These are phyloP conservation scores for Cercospora beticola DNA, from an alignment of 2,329 filamentous ascomycete species.

Conservation along the genomic window DNA sequence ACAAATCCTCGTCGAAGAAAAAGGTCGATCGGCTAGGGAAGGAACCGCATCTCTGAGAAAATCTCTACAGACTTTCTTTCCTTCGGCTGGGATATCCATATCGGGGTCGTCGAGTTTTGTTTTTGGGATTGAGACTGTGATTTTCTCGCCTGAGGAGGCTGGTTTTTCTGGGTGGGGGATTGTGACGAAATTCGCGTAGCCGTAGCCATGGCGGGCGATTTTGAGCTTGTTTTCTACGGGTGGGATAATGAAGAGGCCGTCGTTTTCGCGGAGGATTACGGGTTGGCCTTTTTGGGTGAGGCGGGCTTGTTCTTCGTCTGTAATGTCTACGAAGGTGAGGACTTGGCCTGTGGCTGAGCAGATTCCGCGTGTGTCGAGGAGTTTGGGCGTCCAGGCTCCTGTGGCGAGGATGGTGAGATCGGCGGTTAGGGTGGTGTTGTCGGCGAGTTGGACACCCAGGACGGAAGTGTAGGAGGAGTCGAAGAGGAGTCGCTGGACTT, in stretches of 20 bases:
- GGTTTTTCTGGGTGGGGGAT: constrained; percentile 50
- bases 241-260: constrained; percentile 73
- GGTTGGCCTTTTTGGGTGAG: constrained; percentile 61
- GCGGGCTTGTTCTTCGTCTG: constrained; percentile 64
- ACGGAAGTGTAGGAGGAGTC: constrained; percentile 38
- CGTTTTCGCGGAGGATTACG: constrained; percentile 69
- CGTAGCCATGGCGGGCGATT: constrained; percentile 51
- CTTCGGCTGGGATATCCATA: constrained; percentile 57
- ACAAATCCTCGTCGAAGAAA: constrained; percentile 51
- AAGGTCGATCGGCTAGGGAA: constrained; percentile 42
- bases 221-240: constrained; percentile 53
- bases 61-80: constrained; percentile 59
- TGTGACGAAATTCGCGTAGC: constrained; percentile 49
- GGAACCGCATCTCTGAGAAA: constrained; percentile 58
- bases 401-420: constrained; percentile 78
- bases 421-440: constrained; percentile 56
- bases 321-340: constrained; percentile 74
- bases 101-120: constrained; percentile 48
- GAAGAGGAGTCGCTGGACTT: constrained; percentile 49
- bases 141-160: constrained; percentile 30
- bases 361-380: constrained; percentile 75
- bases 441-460: constrained; percentile 59
- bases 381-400: constrained; percentile 79
- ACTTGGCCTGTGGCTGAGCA: constrained; percentile 79
- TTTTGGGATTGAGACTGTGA: constrained; percentile 51